These are phyloP conservation scores for Fagopyrum esculentum DNA, from an alignment of 148 eudicot genomes.

Conservation along the genomic window DNA sequence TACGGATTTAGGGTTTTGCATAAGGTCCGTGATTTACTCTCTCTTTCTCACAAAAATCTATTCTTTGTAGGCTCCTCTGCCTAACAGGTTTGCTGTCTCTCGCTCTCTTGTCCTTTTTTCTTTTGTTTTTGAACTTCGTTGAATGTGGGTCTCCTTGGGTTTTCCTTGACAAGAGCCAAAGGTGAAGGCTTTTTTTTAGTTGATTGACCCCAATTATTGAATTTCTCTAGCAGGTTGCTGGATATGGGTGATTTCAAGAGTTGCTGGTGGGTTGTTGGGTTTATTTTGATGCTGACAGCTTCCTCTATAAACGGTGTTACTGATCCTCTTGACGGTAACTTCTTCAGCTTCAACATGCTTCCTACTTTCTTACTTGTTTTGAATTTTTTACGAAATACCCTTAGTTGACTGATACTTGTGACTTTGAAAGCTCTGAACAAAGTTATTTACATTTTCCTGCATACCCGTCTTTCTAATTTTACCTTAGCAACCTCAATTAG, in stretches of 20 bases:
- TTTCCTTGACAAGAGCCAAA: not conserved
- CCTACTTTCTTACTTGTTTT: not conserved
- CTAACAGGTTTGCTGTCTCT: not conserved
- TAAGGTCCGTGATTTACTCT: slow-evolving; percentile 6
- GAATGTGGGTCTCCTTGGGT: not conserved
- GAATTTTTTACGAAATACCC: not conserved
- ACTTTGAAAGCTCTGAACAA: not conserved
- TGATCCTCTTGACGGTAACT: slow-evolving; percentile 69
- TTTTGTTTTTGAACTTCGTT: not conserved
- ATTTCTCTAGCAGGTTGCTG: not conserved
- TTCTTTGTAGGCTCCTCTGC: slow-evolving; percentile 11
- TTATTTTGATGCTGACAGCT: slow-evolving; percentile 25
- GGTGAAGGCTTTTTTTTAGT: not conserved
- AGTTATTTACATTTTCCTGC: not conserved
- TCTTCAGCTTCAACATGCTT: not conserved
- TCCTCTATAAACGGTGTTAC: slow-evolving; percentile 37
- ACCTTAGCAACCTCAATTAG: not conserved
- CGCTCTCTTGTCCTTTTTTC: not conserved
- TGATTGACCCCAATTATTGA: slow-evolving; percentile 2
- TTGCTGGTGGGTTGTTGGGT: slow-evolving; percentile 19
- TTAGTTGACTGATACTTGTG: not conserved
- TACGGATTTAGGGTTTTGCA: slow-evolving; percentile 2
- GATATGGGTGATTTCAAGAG: slow-evolving; percentile 11
- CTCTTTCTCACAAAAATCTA: not conserved
- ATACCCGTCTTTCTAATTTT: not conserved